Base-by-base conservation (phyloP, 2,329 filamentous ascomycete genomes). In the Oidium heveae region DNA sequence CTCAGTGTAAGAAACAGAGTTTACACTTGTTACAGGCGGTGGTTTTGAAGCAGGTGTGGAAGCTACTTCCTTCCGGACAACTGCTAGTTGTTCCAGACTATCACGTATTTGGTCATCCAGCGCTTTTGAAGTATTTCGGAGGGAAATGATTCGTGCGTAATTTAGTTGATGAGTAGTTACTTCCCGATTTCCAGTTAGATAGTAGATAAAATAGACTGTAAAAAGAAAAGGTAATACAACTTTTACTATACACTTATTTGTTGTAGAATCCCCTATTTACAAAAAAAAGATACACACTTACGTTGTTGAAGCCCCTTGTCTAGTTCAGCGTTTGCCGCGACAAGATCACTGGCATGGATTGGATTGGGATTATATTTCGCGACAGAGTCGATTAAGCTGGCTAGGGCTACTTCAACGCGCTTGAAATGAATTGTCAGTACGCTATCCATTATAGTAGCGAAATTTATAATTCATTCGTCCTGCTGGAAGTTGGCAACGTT, bases 321-420 rank as follows among this genome's bases (percentile, higher is more conserved):
- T 47, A 93, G 73, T 57, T 81, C 77, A 44, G 73, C 70, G 63
- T 93, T 84, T 24, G 84, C 85, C 8, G 72, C 70, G 18, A 83
- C 71, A 10, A 93, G 76, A 58, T 87, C 82, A 55, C 76, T 70
- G 6, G 82, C 83, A 28, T 80, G 76, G 37, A 72, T 67, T 4
- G 76, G 70, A 7, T 82, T 84, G 0, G 86, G 85, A 62, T 87
- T 86, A 68, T 88, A 89, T 59, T 86, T 84, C 6, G 84, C 74
- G 58, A 93, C 82, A 0, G 84, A 88, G 65, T 87, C 83, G 60
- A 87, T 80, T 36, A 93, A 71, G 32, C 71, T 77, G 13, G 75
- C 74, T 20, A 93, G 70, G 0, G 79, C 77, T 61, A 74, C 76
- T 61, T 84, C 80, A 33, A 84, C 70, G 52, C 77, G 75, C 63